A percentile compares a stretch with the other conserved stretches of the same genome.
Conservation (phyloP, 2,329 filamentous ascomycete genomes). For the Penicillium sp. region DNA sequence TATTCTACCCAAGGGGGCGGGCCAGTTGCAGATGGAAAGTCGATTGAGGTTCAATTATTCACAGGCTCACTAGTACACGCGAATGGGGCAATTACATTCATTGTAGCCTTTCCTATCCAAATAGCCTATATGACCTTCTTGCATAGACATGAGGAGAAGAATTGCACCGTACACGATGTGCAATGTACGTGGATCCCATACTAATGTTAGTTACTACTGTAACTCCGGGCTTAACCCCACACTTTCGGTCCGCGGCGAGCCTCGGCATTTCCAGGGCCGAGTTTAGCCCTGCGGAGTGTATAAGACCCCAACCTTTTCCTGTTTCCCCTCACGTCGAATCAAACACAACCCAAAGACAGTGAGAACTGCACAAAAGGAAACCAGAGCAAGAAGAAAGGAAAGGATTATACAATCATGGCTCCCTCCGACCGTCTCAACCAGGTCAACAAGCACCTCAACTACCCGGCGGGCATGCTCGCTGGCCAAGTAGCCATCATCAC, state of each 20-base stretch:
- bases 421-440: constrained; percentile 64
- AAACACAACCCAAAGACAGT: neutral
- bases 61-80: constrained; percentile 19
- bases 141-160: neutral
- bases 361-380: constrained; percentile 14
- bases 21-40: neutral
- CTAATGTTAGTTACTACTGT: too few species aligned
- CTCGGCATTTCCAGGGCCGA: constrained; percentile 26
- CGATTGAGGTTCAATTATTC: neutral
- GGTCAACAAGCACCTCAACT: constrained; percentile 78
- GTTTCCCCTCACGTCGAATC: neutral
- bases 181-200: neutral
- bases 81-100: neutral
- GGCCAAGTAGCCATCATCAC: constrained; percentile 88
- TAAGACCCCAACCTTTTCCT: constrained; percentile 12
- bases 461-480: constrained; percentile 74
- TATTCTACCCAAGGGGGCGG: neutral
- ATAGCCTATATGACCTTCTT: constrained; percentile 10
- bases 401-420: constrained; percentile 32
- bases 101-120: too few species aligned
- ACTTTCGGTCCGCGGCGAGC: constrained; percentile 25
- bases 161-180: neutral
- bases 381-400: neutral
- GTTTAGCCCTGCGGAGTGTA: constrained; percentile 8
- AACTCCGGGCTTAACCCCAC: constrained; percentile 19